Evolutionary conservation across 2,329 filamentous ascomycete species (phyloP).

Genomic region (Talaromyces sp.): DNA sequence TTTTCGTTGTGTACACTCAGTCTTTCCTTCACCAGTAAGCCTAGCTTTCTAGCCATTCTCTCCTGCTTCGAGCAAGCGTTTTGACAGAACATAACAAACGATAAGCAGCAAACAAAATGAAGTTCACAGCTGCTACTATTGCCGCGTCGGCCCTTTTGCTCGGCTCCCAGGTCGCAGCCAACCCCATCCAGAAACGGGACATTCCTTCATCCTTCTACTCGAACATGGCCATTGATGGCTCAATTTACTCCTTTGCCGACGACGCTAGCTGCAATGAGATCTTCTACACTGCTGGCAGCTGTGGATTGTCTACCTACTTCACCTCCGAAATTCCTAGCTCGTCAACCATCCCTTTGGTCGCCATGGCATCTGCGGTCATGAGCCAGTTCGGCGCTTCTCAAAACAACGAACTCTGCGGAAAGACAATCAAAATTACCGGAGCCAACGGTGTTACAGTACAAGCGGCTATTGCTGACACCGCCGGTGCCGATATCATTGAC

Average conservation of each 20-base stretch:
- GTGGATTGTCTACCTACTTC: conserved; percentile 19
- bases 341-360: conserved; percentile 2
- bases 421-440: conserved; percentile 17
- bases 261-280: conserved; percentile 15
- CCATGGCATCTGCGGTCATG: conserved; percentile 10
- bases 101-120: conserved; percentile 12
- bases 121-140: conserved; percentile 7
- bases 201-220: conserved; percentile 18
- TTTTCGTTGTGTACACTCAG: neutral
- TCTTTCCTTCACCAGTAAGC: neutral
- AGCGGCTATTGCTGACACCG: conserved; percentile 17
- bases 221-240: conserved; percentile 14
- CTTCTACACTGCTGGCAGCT: conserved; percentile 16
- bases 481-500: conserved; percentile 17
- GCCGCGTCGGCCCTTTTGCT: conserved; percentile 11
- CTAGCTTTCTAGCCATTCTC: neutral
- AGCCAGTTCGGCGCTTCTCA: conserved; percentile 13
- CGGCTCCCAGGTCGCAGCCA: conserved; percentile 1
- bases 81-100: neutral
- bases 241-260: conserved; percentile 13
- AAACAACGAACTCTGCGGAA: conserved; percentile 19
- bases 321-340: conserved; percentile 16
- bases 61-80: neutral
- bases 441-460: conserved; percentile 15
- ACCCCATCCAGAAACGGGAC: conserved; percentile 16